These are phyloP conservation scores for Tephrocybe sp. DNA, from an alignment of 768 basidiomycete genomes.

Conservation along the genomic window DNA sequence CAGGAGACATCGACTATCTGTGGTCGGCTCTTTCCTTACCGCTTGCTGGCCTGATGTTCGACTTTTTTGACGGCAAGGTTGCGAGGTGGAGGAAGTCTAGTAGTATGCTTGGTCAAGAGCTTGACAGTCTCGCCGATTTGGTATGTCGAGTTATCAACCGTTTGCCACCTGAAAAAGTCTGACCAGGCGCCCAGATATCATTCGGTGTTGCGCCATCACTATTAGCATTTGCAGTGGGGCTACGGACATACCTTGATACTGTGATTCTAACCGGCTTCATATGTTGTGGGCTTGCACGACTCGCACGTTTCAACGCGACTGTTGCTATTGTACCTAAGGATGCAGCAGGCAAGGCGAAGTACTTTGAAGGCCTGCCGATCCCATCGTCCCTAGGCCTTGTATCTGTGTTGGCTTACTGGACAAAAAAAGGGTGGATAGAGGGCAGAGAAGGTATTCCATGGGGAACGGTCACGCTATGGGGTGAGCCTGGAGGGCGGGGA, in stretches of 20 bases:
- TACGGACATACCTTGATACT: constrained; percentile 90
- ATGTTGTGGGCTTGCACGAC: constrained; percentile 93
- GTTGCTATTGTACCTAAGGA: constrained; percentile 94
- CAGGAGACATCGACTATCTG: constrained; percentile 76
- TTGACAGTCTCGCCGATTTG: constrained; percentile 95
- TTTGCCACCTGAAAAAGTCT: background rate
- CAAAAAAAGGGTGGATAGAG: constrained; percentile 81
- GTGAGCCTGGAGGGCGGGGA: constrained; percentile 66
- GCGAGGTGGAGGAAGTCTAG: constrained; percentile 95
- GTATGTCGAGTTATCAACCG: constrained; percentile 49
- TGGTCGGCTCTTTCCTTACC: constrained; percentile 89
- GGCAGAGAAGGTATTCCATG: constrained; percentile 74
- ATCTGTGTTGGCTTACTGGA: constrained; percentile 77
- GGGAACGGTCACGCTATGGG: constrained; percentile 77
- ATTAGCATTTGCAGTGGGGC: constrained; percentile 85
- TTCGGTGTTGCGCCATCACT: constrained; percentile 98
- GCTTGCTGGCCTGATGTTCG: constrained; percentile 93
- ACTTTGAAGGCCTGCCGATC: constrained; percentile 98
- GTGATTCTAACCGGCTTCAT: constrained; percentile 87
- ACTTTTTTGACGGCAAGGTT: constrained; percentile 97
- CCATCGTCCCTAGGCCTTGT: constrained; percentile 87
- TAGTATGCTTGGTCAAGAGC: constrained; percentile 95
- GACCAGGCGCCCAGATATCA: constrained; percentile 65
- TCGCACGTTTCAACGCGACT: constrained; percentile 98
- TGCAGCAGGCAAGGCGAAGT: constrained; percentile 80